Percentiles rank a stretch among this genome's conserved stretches.
These are phyloP conservation scores for Annulohypoxylon moriforme DNA, from an alignment of 495 filamentous ascomycete genomes.

Conservation along the genomic window DNA sequence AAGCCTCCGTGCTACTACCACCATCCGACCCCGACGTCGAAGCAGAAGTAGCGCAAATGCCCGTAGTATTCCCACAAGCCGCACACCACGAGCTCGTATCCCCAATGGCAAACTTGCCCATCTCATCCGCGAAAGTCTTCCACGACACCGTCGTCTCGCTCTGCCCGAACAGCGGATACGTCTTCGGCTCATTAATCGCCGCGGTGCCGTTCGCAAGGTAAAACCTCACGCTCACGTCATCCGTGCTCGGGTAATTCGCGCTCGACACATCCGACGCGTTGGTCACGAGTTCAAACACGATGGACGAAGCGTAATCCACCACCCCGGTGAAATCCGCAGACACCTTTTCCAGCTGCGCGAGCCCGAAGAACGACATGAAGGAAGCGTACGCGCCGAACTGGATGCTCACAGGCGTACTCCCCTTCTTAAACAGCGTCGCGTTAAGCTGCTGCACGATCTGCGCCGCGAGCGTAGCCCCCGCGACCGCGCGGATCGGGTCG, in stretches of 20 bases:
- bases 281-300: conserved; percentile 82
- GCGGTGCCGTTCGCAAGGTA: conserved; percentile 80
- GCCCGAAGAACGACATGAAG: conserved; percentile 79
- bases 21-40: conserved; percentile 21
- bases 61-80: conserved; percentile 70
- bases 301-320: conserved; percentile 73
- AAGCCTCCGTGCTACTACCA: conserved; percentile 4
- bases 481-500: conserved; percentile 62
- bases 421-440: conserved; percentile 65
- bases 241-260: conserved; percentile 60
- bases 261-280: conserved; percentile 52
- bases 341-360: conserved; percentile 67
- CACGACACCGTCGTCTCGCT: conserved; percentile 66
- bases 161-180: conserved; percentile 76
- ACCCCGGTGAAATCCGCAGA: conserved; percentile 74
- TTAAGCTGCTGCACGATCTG: conserved; percentile 74
- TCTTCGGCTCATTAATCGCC: conserved; percentile 45
- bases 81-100: conserved; percentile 75
- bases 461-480: conserved; percentile 69
- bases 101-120: conserved; percentile 70
- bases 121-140: conserved; percentile 68
- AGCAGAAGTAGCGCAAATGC: conserved; percentile 65
- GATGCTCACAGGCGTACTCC: conserved; percentile 51
- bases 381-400: conserved; percentile 77
- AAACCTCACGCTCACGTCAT: conserved; percentile 78